Base-by-base conservation (phyloP, 257 asterid species). In the Thymus quinquecostatus region DNA sequence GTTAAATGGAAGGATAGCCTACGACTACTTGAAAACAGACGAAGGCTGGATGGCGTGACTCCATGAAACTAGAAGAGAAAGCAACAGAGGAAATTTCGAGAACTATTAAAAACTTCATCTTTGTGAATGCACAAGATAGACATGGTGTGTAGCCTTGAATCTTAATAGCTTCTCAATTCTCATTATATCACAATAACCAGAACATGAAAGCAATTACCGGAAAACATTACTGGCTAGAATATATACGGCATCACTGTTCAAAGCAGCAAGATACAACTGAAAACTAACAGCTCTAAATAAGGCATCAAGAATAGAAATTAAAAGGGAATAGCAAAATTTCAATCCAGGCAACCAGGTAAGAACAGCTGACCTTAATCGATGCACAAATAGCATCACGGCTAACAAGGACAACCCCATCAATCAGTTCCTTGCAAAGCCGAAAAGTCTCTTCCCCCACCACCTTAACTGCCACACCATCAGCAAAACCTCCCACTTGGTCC, bases 381-480 rank as follows among this genome's bases (percentile, higher is more conserved):
- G 98, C 98, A 76, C 99, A 95, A 68, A 95, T 92, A 8, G 84
- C 85, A 77, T 84, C 86, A 79, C 85, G 89, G 53, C 83, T 73
- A 65, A 84, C 86, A 66, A 84, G 86, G 77, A 84, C 96, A 30
- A 95, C 87, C 11, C 98, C 99, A 67, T 95, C 99, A 41, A 95
- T 47, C 70, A 95, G 80, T 72, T 95, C 95, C 78, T 77, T 81
- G 80, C 98, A 95, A 51, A 95, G 71, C 40, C 89, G 89, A 60
- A 81, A 95, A 60, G 92, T 89, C 74, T 95, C 99, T 78, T 92
- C 93, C 33, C 99, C 99, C 28, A 95, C 96, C 55, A 86, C 97
- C 81, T 88, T 95, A 55, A 95, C 98, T 34, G 99, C 99, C 30
- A 95, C 99, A 45, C 99, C 99, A 81, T 95, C 99, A 32, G 97